Percentiles rank a stretch among this genome's conserved stretches.
Evolutionary conservation across 768 basidiomycete genomes (phyloP).

Genomic region (Leccinum ochraceum): DNA sequence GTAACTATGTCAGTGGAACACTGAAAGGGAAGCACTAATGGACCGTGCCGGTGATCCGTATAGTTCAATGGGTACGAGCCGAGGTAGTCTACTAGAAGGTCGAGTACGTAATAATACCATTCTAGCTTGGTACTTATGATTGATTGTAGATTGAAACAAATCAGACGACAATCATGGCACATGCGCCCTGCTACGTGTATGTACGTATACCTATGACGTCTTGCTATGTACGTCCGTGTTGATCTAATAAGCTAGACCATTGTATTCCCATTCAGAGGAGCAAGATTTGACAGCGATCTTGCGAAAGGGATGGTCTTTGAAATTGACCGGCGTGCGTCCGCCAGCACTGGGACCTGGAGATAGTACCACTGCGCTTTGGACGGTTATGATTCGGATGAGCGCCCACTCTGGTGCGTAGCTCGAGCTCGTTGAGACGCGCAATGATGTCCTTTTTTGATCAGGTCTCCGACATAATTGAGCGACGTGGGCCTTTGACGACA

Average conservation of each 20-base stretch:
- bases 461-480: conserved; percentile 42
- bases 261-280: conserved; percentile 92
- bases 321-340: conserved; percentile 57
- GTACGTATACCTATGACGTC: too few relatives aligned
- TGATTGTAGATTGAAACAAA: not conserved
- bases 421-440: conserved; percentile 58
- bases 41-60: not conserved
- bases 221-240: too few relatives aligned
- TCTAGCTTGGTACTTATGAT: not conserved
- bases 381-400: conserved; percentile 13
- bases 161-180: too few relatives aligned
- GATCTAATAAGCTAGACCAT: conserved; percentile 80
- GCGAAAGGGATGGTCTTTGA: conserved; percentile 66
- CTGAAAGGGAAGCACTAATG: not conserved
- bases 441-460: conserved; percentile 73
- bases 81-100: not conserved
- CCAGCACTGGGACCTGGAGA: conserved; percentile 13
- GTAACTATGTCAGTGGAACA: not conserved
- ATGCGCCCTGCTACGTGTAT: too few relatives aligned
- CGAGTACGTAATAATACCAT: not conserved
- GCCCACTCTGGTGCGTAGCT: conserved; percentile 31
- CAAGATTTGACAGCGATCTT: conserved; percentile 95
- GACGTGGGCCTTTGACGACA: conserved; percentile 32
- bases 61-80: not conserved
- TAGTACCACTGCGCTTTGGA: conserved; percentile 10